These are phyloP conservation scores for Claviceps maximensis DNA, from an alignment of 2,329 filamentous ascomycete species.

Conservation along the genomic window DNA sequence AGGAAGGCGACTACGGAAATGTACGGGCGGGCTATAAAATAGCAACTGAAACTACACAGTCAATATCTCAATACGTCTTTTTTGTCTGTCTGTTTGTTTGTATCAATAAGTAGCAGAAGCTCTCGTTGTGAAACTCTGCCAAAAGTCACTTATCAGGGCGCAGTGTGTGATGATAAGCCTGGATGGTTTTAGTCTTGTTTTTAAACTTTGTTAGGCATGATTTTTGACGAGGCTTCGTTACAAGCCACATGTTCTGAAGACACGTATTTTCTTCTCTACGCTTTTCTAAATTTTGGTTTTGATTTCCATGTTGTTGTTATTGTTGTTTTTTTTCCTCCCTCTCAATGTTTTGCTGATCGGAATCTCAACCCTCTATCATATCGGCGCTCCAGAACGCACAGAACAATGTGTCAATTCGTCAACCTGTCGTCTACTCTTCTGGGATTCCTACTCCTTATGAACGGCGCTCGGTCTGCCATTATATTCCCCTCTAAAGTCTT, in stretches of 20 bases:
- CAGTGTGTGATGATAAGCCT: background rate
- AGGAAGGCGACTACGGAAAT: conserved; percentile 1
- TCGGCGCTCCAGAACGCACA: background rate
- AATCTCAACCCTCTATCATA: too few species aligned
- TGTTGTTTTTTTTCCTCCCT: background rate
- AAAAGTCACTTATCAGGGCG: background rate
- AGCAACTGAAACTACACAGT: background rate
- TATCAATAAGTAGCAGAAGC: background rate
- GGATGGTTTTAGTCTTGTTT: background rate
- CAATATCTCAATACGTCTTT: background rate
- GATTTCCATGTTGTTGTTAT: background rate
- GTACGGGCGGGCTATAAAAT: conserved; percentile 5
- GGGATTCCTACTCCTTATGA: background rate
- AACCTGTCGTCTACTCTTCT: background rate
- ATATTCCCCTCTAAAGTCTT: background rate
- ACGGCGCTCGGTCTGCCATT: background rate
- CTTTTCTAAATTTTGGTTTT: too few species aligned
- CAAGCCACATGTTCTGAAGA: background rate
- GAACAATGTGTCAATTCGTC: background rate
- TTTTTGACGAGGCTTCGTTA: background rate
- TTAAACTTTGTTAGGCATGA: background rate
- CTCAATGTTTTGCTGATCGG: background rate
- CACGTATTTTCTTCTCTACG: background rate
- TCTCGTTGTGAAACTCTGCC: background rate
- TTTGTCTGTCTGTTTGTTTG: background rate